Conservation (phyloP, 2,329 filamentous ascomycete genomes). For the Nannizziopsis barbatae region DNA sequence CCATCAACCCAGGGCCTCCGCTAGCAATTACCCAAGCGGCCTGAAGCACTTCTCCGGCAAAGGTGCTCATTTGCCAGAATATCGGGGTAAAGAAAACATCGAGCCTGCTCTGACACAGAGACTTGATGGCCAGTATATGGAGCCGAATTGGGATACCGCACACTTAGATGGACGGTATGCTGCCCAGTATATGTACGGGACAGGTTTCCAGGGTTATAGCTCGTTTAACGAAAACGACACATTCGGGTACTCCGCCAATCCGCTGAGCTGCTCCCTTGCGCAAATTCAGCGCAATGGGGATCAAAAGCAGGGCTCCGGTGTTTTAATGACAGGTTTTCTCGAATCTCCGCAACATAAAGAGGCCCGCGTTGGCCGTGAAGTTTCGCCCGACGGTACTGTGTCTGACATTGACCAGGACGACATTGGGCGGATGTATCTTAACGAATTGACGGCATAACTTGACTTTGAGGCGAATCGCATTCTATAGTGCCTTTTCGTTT, state of each 20-base stretch:
- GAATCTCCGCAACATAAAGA: constrained; percentile 12
- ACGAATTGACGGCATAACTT: constrained; percentile 14
- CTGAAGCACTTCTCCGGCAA: constrained; percentile 5
- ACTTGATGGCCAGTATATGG: constrained; percentile 19
- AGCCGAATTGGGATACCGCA: constrained; percentile 21
- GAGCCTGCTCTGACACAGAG: constrained; percentile 23
- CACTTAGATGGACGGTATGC: constrained; percentile 17
- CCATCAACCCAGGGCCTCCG: constrained; percentile 14
- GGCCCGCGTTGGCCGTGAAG: constrained; percentile 16
- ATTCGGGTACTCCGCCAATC: constrained; percentile 25
- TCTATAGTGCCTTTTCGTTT: too few species aligned
- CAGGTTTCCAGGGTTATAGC: constrained; percentile 19
- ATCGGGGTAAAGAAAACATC: constrained; percentile 30
- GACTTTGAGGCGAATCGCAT: background rate
- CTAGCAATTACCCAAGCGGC: background rate
- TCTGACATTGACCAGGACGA: constrained; percentile 27
- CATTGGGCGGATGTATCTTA: constrained; percentile 26
- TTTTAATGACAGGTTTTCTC: constrained; percentile 7
- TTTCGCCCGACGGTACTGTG: constrained; percentile 27
- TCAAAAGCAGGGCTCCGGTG: constrained; percentile 5
- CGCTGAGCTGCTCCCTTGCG: constrained; percentile 23
- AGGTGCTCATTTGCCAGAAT: constrained; percentile 11
- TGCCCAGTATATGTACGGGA: constrained; percentile 22
- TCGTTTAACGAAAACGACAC: constrained; percentile 21
- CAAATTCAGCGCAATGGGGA: constrained; percentile 11